Conservation (phyloP, 2,329 filamentous ascomycete species). For the Trematosphaeria pertusa region DNA sequence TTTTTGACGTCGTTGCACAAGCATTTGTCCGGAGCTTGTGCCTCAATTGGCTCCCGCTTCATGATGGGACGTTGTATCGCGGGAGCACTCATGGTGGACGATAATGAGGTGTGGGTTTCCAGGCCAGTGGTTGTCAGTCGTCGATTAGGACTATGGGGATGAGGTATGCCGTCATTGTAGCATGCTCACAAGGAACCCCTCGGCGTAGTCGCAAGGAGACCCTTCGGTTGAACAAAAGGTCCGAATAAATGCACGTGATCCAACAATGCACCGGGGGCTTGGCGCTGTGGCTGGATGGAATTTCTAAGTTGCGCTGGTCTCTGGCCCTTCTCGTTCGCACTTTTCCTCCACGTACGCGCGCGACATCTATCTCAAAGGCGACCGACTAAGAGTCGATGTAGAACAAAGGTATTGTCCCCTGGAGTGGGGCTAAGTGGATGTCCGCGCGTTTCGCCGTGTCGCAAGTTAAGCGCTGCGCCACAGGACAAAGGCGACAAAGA, state of each 20-base stretch:
- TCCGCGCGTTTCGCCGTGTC: conserved; percentile 38
- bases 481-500: conserved; percentile 27
- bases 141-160: neutral
- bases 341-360: too few species aligned
- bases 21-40: neutral
- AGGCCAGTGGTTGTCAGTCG: neutral
- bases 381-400: too few species aligned
- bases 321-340: too few species aligned
- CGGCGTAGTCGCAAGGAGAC: too few species aligned
- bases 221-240: neutral
- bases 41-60: neutral
- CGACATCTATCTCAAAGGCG: too few species aligned
- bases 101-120: neutral
- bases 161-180: neutral
- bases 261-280: too few species aligned
- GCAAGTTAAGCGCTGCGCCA: conserved; percentile 40
- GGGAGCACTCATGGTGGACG: neutral
- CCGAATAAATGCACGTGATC: too few species aligned
- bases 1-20: neutral
- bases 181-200: neutral
- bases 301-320: too few species aligned
- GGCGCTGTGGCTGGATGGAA: too few species aligned
- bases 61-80: neutral
- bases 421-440: conserved; percentile 22
- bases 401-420: too few species aligned